Evolutionary conservation across 169 alveolate genomes (phyloP).

Genomic region (Plasmodium gonderi): DNA sequence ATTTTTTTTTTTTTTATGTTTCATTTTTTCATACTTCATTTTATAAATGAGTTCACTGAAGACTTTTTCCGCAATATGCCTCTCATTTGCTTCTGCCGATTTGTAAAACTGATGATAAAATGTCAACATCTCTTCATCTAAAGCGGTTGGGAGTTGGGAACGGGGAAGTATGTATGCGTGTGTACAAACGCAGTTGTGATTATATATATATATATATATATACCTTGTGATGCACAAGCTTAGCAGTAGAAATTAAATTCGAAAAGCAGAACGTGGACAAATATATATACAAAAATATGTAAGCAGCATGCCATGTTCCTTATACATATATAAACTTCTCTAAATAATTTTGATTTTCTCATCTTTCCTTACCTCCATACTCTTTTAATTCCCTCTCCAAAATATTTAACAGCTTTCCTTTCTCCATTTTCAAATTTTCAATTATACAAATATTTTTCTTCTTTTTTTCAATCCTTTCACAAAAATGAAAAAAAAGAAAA

Average conservation of each 20-base stretch:
- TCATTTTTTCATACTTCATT: slow-evolving; percentile 32
- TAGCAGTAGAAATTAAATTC: not conserved
- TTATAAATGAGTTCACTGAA: slow-evolving; percentile 29
- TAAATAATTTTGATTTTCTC: not conserved
- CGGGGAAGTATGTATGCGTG: not conserved
- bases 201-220: not conserved
- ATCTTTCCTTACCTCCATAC: slow-evolving; percentile 49
- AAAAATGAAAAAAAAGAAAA: not conserved
- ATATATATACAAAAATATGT: not conserved
- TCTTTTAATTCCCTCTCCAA: slow-evolving; percentile 63
- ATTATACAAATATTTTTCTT: not conserved
- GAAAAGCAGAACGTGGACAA: not conserved
- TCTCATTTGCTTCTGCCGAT: slow-evolving; percentile 45
- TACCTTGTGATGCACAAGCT: not conserved
- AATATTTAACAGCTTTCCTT: slow-evolving; percentile 26
- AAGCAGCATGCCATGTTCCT: too few species aligned
- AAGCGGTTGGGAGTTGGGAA: not conserved
- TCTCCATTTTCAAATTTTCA: slow-evolving; percentile 45
- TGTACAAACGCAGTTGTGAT: not conserved
- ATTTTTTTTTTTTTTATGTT: not conserved
- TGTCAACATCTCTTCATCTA: slow-evolving; percentile 60
- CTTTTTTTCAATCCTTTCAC: not conserved
- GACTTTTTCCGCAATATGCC: slow-evolving; percentile 8
- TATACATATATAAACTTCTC: too few species aligned
- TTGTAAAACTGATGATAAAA: slow-evolving; percentile 45